Base-by-base conservation (phyloP, 495 filamentous ascomycete genomes). In the Aeminium ludgeri region DNA sequence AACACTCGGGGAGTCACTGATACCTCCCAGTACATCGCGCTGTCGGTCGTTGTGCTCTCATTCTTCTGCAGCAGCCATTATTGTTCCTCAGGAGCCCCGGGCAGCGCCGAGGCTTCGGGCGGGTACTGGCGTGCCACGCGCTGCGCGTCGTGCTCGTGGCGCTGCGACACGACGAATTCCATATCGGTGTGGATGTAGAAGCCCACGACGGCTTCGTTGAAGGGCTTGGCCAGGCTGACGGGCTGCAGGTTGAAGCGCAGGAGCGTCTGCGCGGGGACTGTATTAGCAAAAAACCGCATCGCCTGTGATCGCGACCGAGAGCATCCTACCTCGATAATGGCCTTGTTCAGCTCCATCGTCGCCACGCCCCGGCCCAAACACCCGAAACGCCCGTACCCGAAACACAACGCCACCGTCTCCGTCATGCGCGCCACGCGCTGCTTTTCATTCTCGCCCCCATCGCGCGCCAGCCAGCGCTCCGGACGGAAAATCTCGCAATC, bases 291-390 rank as follows among this genome's bases (percentile, higher is more conserved):
- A n/a, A n/a, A n/a, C n/a, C n/a, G n/a, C n/a, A n/a, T n/a, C n/a
- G n/a, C n/a, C n/a, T n/a, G n/a, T n/a, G n/a, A n/a, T n/a, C n/a
- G n/a, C n/a, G n/a, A n/a, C n/a, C n/a, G n/a, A n/a, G n/a, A n/a
- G n/a, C n/a, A n/a, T n/a, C n/a, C 40, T 30, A 53, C 50, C 46
- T 53, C 50, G 19, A 50, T 44, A 1, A 53, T 34, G 11, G 43
- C 46, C 45, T 56, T 56, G 31, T 53, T 54, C 36, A 56, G 28
- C 41, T 56, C 53, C 43, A 56, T 48, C 30, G 35, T 38, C 32
- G 53, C 53, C 19, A 56, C 50, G 17, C 46, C 43, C 2, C 48
- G 33, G 18, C 53, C 53, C 16, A 56, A 34, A 44, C 53, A 56
- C 27, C 48, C 46, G 35, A 48, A 56, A 31, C 47, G 30, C 11